These are phyloP conservation scores for Hypoxylon sp. DNA, from an alignment of 2,329 filamentous ascomycete species.

Conservation along the genomic window DNA sequence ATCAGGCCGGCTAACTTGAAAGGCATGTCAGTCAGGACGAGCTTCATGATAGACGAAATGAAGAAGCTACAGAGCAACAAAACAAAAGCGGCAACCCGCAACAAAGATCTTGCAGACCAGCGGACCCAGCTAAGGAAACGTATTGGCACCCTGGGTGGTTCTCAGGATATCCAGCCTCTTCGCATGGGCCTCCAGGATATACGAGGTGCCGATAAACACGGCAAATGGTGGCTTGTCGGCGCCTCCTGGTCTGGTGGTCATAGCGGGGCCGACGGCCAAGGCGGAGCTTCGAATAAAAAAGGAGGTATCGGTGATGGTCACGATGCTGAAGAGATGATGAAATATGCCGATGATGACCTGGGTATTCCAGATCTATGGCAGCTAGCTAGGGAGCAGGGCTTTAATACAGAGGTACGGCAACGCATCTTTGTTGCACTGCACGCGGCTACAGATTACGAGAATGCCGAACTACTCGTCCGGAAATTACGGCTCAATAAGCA, in stretches of 20 bases:
- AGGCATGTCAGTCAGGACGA: conserved; percentile 87
- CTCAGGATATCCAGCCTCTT: conserved; percentile 76
- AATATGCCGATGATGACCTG: conserved; percentile 59
- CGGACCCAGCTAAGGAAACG: conserved; percentile 91
- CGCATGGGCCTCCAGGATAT: conserved; percentile 87
- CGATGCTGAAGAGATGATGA: conserved; percentile 55
- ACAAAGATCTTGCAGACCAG: conserved; percentile 83
- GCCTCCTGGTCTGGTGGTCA: conserved; percentile 81
- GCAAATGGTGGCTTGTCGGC: conserved; percentile 98
- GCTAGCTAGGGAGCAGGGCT: conserved; percentile 84
- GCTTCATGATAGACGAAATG: conserved; percentile 98
- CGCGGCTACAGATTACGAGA: conserved; percentile 85
- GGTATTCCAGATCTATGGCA: conserved; percentile 77
- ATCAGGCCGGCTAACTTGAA: conserved; percentile 80
- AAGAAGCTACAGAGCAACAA: conserved; percentile 95
- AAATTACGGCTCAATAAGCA: conserved; percentile 89
- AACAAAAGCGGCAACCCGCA: conserved; percentile 79
- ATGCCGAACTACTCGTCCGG: conserved; percentile 83
- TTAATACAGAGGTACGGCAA: conserved; percentile 88
- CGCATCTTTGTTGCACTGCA: conserved; percentile 96
- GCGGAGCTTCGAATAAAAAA: conserved; percentile 24
- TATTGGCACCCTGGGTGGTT: conserved; percentile 79
- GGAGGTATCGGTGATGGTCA: conserved; percentile 40
- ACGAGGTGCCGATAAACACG: conserved; percentile 84
- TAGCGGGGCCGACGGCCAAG: conserved; percentile 5